Conservation (phyloP, 1,284 basidiomycete genomes). For the Vanrija sp. region DNA sequence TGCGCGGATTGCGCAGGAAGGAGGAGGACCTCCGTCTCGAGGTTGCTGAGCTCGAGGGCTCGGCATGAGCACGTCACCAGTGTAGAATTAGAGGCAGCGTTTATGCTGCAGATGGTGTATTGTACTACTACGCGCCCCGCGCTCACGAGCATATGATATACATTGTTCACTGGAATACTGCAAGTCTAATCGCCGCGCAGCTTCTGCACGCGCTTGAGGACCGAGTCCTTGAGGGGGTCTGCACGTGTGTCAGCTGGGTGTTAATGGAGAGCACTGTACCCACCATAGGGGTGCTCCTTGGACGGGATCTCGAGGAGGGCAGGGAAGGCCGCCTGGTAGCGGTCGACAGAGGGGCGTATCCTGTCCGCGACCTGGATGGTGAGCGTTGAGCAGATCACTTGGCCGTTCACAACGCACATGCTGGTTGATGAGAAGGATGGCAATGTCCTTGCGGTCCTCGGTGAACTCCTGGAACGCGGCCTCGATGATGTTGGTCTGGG, state of each 20-base stretch:
- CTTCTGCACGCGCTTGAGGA: slow-evolving; percentile 96
- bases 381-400: background rate
- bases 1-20: slow-evolving; percentile 34
- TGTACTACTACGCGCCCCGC: slow-evolving; percentile 4
- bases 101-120: background rate
- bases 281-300: slow-evolving; percentile 74
- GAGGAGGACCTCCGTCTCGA: slow-evolving; percentile 38
- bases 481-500: slow-evolving; percentile 81
- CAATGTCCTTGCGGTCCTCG: slow-evolving; percentile 77
- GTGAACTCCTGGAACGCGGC: slow-evolving; percentile 87
- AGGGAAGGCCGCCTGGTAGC: slow-evolving; percentile 93
- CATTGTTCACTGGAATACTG: slow-evolving; percentile 6
- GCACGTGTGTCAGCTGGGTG: slow-evolving; percentile 10
- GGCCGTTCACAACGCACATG: slow-evolving; percentile 59
- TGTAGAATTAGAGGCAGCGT: background rate
- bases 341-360: slow-evolving; percentile 91
- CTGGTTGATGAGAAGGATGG: slow-evolving; percentile 94
- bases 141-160: slow-evolving; percentile 22
- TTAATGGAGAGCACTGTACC: slow-evolving; percentile 17
- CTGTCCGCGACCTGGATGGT: slow-evolving; percentile 78
- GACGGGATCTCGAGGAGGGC: slow-evolving; percentile 91
- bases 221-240: slow-evolving; percentile 97
- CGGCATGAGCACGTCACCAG: background rate
- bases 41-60: slow-evolving; percentile 33
- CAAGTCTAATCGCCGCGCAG: slow-evolving; percentile 70